phyloP scores from a whole-genome alignment of 345 rosid species.

The Geranium rotundifolium region DNA sequence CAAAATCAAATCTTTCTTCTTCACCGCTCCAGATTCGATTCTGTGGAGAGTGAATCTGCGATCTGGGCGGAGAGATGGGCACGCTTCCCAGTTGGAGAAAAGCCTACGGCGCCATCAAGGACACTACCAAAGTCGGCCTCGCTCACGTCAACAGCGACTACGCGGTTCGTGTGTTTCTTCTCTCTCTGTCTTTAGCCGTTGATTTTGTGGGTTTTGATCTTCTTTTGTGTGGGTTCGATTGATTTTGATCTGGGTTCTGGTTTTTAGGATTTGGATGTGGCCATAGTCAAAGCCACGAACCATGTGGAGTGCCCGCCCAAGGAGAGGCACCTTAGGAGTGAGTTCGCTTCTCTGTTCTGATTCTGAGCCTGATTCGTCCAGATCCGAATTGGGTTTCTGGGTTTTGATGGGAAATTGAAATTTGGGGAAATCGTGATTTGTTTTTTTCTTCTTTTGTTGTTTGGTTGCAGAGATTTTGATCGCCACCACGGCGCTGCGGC shows the following conservation, averaged over 20 bases:
- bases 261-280: conserved; percentile 92
- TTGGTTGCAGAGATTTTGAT: conserved; percentile 46
- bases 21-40: not conserved
- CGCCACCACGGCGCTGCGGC: conserved; percentile 65
- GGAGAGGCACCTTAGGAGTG: conserved; percentile 87
- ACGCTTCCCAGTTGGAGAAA: conserved; percentile 94
- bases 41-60: conserved; percentile 7
- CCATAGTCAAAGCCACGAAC: conserved; percentile 90
- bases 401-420: conserved; percentile 1
- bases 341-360: conserved; percentile 10
- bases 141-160: conserved; percentile 98
- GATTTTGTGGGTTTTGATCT: not conserved
- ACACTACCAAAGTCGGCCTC: conserved; percentile 96
- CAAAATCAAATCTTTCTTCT: not conserved
- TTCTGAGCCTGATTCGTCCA: not conserved
- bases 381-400: conserved; percentile 16
- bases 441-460: not conserved
- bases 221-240: not conserved
- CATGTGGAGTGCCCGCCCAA: conserved; percentile 98
- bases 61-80: conserved; percentile 57
- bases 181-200: not conserved
- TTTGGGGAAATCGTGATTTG: not conserved
- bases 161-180: conserved; percentile 38
- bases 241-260: not conserved
- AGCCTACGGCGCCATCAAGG: conserved; percentile 95